Evolutionary conservation across 2,329 filamentous ascomycete species (phyloP).

Genomic region (Coniochaeta sp.): DNA sequence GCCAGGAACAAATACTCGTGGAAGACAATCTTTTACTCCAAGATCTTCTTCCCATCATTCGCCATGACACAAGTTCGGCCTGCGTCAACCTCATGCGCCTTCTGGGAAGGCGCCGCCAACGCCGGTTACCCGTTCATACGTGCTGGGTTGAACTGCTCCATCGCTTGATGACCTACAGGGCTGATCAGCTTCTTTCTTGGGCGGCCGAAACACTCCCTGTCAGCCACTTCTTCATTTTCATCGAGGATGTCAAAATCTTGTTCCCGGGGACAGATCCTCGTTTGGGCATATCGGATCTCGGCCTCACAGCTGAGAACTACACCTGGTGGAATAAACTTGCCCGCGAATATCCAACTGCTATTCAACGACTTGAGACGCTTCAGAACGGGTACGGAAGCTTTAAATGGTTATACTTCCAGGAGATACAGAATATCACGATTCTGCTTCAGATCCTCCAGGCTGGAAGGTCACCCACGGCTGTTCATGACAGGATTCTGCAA

Average conservation of each 20-base stretch:
- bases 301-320: constrained; percentile 8
- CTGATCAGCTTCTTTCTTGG: constrained; percentile 10
- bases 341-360: constrained; percentile 1
- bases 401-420: constrained; percentile 9
- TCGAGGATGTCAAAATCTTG: constrained; percentile 10
- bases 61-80: constrained; percentile 8
- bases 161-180: constrained; percentile 9
- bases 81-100: constrained; percentile 13
- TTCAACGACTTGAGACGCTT: constrained; percentile 5
- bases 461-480: constrained; percentile 2
- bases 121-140: constrained; percentile 7
- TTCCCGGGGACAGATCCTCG: constrained; percentile 3
- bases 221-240: constrained; percentile 11
- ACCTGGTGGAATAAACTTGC: constrained; percentile 8
- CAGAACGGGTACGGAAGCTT: constrained; percentile 5
- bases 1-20: constrained; percentile 10
- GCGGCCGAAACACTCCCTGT: constrained; percentile 11
- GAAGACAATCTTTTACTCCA: constrained; percentile 13
- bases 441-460: constrained; percentile 10
- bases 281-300: constrained; percentile 5
- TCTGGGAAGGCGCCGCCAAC: constrained; percentile 11
- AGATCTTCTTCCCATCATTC: constrained; percentile 10
- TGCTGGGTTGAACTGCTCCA: constrained; percentile 13
- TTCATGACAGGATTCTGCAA: constrained; percentile 8
- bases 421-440: constrained; percentile 3